Conservation (phyloP, 2,329 filamentous ascomycete genomes). For the Scopulariopsis brevicaulis region DNA sequence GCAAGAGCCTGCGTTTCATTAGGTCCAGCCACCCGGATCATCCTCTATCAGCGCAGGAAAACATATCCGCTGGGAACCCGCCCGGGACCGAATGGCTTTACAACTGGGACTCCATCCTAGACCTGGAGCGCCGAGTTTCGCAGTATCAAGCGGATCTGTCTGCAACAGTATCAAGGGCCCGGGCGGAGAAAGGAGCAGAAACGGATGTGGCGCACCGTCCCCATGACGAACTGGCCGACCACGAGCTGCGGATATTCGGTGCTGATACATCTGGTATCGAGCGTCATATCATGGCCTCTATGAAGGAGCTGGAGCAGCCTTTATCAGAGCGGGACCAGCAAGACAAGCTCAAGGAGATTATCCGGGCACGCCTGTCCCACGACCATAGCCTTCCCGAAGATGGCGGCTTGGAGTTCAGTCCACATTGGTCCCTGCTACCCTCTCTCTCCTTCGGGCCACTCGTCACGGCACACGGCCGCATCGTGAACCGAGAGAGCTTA, state of each 20-base stretch:
- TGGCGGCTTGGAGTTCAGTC: conserved; percentile 23
- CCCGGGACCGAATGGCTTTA: conserved; percentile 58
- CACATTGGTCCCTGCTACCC: conserved; percentile 49
- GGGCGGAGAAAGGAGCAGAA: conserved; percentile 1
- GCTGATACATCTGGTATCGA: conserved; percentile 33
- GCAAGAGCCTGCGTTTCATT: conserved; percentile 63
- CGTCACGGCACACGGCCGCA: conserved; percentile 59
- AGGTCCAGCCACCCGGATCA: conserved; percentile 60
- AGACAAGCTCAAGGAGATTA: conserved; percentile 26
- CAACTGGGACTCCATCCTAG: conserved; percentile 57
- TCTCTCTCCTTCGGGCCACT: conserved; percentile 67
- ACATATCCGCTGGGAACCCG: conserved; percentile 32
- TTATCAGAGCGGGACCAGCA: conserved; percentile 10
- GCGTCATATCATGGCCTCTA: conserved; percentile 36
- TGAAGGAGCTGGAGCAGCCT: conserved; percentile 27
- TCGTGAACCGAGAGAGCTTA: conserved; percentile 70
- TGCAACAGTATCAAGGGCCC: conserved; percentile 7
- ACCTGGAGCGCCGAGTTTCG: conserved; percentile 47
- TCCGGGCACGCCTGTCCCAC: conserved; percentile 25
- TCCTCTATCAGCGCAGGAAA: conserved; percentile 45
- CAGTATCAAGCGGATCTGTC: conserved; percentile 20
- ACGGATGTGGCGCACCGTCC: conserved; percentile 7
- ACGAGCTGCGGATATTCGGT: conserved; percentile 34
- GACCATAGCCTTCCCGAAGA: conserved; percentile 6
- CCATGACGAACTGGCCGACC: conserved; percentile 3